Percentiles rank a stretch among this genome's conserved stretches.
phyloP scores from a whole-genome alignment of 1,284 basidiomycete species.

The Chalciporus sp. region DNA sequence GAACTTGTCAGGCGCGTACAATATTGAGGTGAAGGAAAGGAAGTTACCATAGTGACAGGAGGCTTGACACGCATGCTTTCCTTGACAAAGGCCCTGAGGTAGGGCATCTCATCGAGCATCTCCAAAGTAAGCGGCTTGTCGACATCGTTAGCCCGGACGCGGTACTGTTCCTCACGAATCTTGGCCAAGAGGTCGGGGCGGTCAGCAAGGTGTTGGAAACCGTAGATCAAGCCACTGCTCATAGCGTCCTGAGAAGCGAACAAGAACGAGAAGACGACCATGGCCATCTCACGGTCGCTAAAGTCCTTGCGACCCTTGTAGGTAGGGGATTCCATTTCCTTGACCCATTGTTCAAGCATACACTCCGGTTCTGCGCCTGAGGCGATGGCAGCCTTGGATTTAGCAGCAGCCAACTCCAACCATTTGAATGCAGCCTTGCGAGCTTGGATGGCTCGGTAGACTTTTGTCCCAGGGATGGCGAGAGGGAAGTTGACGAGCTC shows the following conservation, averaged over 20 bases:
- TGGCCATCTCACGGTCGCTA: conserved; percentile 93
- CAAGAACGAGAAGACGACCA: conserved; percentile 95
- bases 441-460: conserved; percentile 93
- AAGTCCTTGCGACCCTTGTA: conserved; percentile 88
- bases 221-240: conserved; percentile 91
- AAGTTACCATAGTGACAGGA: conserved; percentile 88
- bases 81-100: conserved; percentile 90
- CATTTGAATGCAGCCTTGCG: conserved; percentile 88
- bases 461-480: conserved; percentile 94
- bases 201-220: conserved; percentile 96
- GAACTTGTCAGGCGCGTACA: conserved; percentile 7
- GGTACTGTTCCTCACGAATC: conserved; percentile 90
- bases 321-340: conserved; percentile 67
- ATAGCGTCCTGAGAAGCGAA: conserved; percentile 99
- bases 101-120: conserved; percentile 90
- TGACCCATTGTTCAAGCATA: conserved; percentile 93
- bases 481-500: conserved; percentile 99
- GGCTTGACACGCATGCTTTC: conserved; percentile 91
- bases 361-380: conserved; percentile 83
- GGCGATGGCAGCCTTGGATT: conserved; percentile 86
- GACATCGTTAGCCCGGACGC: conserved; percentile 79
- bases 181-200: conserved; percentile 88
- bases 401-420: conserved; percentile 79
- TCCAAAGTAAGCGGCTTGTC: conserved; percentile 87
- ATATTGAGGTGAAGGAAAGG: conserved; percentile 1